Percentiles rank a stretch among this genome's conserved stretches.
Evolutionary conservation across 2,329 filamentous ascomycete species (phyloP).

Genomic region (Thelonectria rubi): DNA sequence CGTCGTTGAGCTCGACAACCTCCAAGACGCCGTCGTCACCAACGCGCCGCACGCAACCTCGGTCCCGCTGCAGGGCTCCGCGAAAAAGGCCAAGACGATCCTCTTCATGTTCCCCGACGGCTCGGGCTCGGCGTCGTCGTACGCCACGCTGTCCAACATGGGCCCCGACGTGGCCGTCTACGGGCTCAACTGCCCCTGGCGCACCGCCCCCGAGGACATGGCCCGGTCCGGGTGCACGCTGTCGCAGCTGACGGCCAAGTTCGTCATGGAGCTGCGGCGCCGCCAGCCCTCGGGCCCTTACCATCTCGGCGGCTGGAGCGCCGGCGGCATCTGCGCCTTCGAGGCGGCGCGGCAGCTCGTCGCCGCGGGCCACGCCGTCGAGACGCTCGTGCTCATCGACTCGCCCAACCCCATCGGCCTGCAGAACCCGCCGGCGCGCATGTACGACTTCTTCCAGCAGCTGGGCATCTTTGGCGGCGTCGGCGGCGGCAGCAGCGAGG

Average conservation of each 20-base stretch:
- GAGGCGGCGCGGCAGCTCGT: conserved; percentile 70
- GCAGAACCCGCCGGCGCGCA: conserved; percentile 68
- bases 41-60: conserved; percentile 36
- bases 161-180: conserved; percentile 59
- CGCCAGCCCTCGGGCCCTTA: conserved; percentile 76
- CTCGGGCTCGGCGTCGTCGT: conserved; percentile 44
- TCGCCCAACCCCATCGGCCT: conserved; percentile 73
- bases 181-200: conserved; percentile 69
- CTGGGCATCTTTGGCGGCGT: conserved; percentile 75
- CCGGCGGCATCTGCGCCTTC: conserved; percentile 77
- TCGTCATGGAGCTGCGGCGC: conserved; percentile 70
- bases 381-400: conserved; percentile 71
- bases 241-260: conserved; percentile 49
- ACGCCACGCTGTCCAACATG: conserved; percentile 48
- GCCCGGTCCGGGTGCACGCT: conserved; percentile 47
- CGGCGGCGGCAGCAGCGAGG: conserved; percentile 59
- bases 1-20: background rate
- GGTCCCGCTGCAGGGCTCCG: conserved; percentile 35
- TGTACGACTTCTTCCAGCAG: conserved; percentile 77
- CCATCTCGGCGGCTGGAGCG: conserved; percentile 77
- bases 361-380: conserved; percentile 64
- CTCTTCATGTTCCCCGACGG: conserved; percentile 45
- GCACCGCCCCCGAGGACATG: conserved; percentile 67
- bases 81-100: conserved; percentile 14
- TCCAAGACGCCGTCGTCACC: conserved; percentile 16